phyloP scores from a whole-genome alignment of 2,329 filamentous ascomycete genomes.

The Aspergillus sp. region DNA sequence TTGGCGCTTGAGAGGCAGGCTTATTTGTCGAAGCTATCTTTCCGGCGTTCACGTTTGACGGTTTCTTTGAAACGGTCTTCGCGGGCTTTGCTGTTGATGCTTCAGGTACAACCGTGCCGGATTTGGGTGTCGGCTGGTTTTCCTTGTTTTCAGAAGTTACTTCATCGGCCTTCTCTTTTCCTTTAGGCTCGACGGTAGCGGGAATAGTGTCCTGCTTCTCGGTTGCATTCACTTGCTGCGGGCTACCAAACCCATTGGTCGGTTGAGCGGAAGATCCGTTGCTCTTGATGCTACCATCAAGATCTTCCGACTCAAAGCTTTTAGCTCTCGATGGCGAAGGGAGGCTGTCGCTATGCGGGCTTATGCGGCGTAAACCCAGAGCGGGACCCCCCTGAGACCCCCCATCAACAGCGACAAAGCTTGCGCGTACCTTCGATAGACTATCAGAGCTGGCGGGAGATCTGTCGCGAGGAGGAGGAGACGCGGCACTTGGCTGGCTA shows the following conservation, averaged over 20 bases:
- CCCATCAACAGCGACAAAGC: conserved; percentile 69
- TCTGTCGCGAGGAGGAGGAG: conserved; percentile 68
- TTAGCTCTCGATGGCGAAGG: conserved; percentile 28
- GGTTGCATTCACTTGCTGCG: conserved; percentile 16
- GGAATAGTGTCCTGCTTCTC: conserved; percentile 13
- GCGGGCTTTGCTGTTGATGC: conserved; percentile 19
- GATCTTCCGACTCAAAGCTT: conserved; percentile 31
- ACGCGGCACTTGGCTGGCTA: conserved; percentile 58
- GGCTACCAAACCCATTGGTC: conserved; percentile 19
- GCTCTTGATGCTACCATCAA: conserved; percentile 31
- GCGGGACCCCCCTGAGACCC: conserved; percentile 43
- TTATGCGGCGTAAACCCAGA: conserved; percentile 43
- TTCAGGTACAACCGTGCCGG: conserved; percentile 10
- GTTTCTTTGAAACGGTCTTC: conserved; percentile 31
- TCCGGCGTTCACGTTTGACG: conserved; percentile 30
- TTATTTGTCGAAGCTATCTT: conserved; percentile 21
- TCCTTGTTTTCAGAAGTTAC: conserved; percentile 20
- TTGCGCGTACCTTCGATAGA: conserved; percentile 73
- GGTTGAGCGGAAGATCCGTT: conserved; percentile 25
- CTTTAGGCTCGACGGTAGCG: conserved; percentile 4
- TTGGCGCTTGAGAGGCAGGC: conserved; percentile 21
- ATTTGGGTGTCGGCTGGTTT: conserved; percentile 11
- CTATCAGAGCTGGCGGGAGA: conserved; percentile 56
- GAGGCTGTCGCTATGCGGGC: conserved; percentile 34
- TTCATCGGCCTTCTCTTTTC: conserved; percentile 8